Base-by-base conservation (phyloP, 805 yeast species). In the Yamadazyma takamatsuzukensis region DNA sequence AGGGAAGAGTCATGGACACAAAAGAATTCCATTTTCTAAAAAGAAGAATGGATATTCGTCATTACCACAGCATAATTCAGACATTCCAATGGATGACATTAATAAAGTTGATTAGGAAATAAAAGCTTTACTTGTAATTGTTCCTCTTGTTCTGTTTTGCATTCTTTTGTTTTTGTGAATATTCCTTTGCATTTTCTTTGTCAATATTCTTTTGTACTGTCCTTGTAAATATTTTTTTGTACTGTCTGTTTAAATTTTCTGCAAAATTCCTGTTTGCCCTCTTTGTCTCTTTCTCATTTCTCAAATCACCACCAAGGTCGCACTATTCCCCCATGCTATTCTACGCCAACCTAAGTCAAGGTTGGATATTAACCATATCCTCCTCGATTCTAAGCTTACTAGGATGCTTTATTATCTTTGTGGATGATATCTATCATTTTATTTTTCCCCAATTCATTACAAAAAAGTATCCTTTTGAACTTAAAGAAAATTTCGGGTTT, bases 361-460 rank as follows among this genome's bases (percentile, higher is more conserved):
- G 84, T 2, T 83, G 89, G 89, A 29, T 70, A 2, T 60, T 83
- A 28, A 78, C 90, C 1, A 42, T 65, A 1, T 64, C 83, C 15
- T 75, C 94, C 7, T 80, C 95, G 2, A 32, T 72, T 6, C 74
- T 87, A 32, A 86, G 96, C 41, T 58, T 83, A 1, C 37, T 72
- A 2, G 97, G 97, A 2, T 78, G 88, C 33, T 54, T 70, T 10
- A 62, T 81, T 32, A 83, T 90, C 11, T 80, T 61, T 44, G 42
- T 67, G 2, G 95, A 85, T 48, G 66, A 70, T 11, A 9, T 80
- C 0, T 78, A 80, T 54, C 50, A 57, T 18, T 22, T 48, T 30
- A 18, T 51, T 10, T 36, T 74, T 21, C 71, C 80, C 19, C 72
- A 64, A 5, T 47, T 41, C 32, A 41, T 62, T 34, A 71, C 73